phyloP scores from a whole-genome alignment of 2,329 filamentous ascomycete species.

The Colletotrichum shisoi region DNA sequence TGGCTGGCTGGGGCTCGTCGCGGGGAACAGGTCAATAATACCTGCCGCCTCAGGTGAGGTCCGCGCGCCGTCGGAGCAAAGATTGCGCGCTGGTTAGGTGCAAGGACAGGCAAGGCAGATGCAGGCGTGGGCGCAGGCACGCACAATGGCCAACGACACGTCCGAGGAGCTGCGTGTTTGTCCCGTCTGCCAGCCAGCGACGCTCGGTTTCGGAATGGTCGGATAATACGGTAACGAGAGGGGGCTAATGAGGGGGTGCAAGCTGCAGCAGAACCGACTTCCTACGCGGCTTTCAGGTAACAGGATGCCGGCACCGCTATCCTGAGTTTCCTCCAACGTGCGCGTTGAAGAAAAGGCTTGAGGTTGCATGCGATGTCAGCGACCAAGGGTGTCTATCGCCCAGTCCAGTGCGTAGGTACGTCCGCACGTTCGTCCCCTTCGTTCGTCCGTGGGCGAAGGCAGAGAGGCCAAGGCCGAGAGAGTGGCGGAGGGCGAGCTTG shows the following conservation, averaged over 20 bases:
- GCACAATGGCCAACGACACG: slow-evolving; percentile 6
- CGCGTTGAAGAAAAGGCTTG: slow-evolving; percentile 24
- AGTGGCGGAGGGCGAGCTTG: slow-evolving; percentile 10
- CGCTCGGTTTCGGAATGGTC: slow-evolving; percentile 32
- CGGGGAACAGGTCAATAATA: slow-evolving; percentile 29
- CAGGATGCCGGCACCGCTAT: slow-evolving; percentile 18
- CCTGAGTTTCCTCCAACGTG: slow-evolving; percentile 8
- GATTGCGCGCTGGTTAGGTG: slow-evolving; percentile 3
- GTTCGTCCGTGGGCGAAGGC: slow-evolving; percentile 24
- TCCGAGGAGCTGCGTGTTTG: neutral
- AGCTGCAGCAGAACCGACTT: slow-evolving; percentile 13
- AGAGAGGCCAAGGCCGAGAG: neutral
- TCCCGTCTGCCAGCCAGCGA: slow-evolving; percentile 22
- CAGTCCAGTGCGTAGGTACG: slow-evolving; percentile 18
- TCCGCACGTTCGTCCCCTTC: slow-evolving; percentile 19
- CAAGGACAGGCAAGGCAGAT: slow-evolving; percentile 31
- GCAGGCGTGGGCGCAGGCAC: slow-evolving; percentile 1
- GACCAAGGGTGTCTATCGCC: slow-evolving; percentile 18
- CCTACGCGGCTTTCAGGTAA: slow-evolving; percentile 27
- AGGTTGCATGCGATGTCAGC: slow-evolving; percentile 29
- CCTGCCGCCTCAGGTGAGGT: slow-evolving; percentile 21
- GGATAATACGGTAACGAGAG: slow-evolving; percentile 22
- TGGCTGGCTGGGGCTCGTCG: slow-evolving; percentile 21
- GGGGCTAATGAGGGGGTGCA: slow-evolving; percentile 6
- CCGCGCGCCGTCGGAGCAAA: slow-evolving; percentile 15